These are phyloP conservation scores for Annulohypoxylon maeteangense DNA, from an alignment of 495 filamentous ascomycete genomes.

Conservation along the genomic window DNA sequence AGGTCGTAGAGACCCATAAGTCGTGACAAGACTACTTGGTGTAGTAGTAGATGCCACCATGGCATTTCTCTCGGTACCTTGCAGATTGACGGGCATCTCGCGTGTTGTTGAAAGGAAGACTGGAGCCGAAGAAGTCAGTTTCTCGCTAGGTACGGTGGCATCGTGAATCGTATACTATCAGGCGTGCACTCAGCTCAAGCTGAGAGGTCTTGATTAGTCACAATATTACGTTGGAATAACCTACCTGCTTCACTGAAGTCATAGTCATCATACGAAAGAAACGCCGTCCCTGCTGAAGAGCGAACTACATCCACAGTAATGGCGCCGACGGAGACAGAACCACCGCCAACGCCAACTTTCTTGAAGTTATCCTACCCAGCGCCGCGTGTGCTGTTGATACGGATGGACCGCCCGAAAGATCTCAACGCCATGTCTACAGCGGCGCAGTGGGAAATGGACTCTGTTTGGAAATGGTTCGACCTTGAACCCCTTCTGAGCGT, in stretches of 20 bases:
- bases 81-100: conserved; percentile 4
- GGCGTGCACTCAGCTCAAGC: neutral
- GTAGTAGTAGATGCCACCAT: neutral
- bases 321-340: conserved; percentile 40
- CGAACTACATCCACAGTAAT: neutral
- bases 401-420: conserved; percentile 60
- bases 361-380: conserved; percentile 54
- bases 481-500: conserved; percentile 58
- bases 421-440: conserved; percentile 62
- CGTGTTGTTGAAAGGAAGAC: neutral
- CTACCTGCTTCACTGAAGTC: neutral
- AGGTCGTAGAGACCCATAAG: conserved; percentile 15
- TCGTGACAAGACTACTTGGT: conserved; percentile 6
- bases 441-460: conserved; percentile 56
- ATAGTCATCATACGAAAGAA: neutral
- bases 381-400: conserved; percentile 67
- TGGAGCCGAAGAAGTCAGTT: conserved; percentile 12
- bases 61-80: conserved; percentile 8
- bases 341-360: conserved; percentile 43
- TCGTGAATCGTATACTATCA: neutral
- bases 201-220: neutral
- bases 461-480: conserved; percentile 61
- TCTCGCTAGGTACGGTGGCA: conserved; percentile 3
- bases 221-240: neutral
- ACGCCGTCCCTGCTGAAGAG: neutral